Percentiles rank a stretch among this genome's conserved stretches.
Evolutionary conservation across 306 rosid genomes (phyloP).

Genomic region (Lathyrus tuberosus): DNA sequence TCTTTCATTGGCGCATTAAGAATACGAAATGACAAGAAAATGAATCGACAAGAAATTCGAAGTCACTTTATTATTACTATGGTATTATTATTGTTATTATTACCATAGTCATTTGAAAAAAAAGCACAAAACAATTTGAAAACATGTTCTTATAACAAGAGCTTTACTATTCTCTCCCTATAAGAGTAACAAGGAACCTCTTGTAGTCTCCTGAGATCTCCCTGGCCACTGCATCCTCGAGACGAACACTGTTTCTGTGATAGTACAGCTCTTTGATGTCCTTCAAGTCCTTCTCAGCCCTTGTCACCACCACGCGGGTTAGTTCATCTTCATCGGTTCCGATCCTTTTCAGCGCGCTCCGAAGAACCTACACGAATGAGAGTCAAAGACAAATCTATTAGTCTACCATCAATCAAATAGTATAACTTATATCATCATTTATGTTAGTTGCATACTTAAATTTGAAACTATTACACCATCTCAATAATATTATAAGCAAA

Average conservation of each 20-base stretch:
- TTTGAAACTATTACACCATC: too few relatives aligned
- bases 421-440: too few relatives aligned
- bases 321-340: conserved; percentile 70
- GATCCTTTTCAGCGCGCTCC: conserved; percentile 52
- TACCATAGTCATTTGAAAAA: background rate
- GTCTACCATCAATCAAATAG: too few relatives aligned
- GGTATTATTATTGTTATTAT: background rate
- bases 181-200: conserved; percentile 64
- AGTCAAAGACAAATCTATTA: too few relatives aligned
- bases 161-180: conserved; percentile 54
- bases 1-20: background rate
- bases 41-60: background rate
- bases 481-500: too few relatives aligned
- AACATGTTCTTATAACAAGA: background rate
- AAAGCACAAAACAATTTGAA: background rate
- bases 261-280: conserved; percentile 63
- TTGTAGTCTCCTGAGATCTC: conserved; percentile 72
- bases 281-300: conserved; percentile 79
- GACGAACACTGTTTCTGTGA: conserved; percentile 64
- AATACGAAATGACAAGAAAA: background rate
- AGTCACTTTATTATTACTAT: background rate
- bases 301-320: conserved; percentile 66
- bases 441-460: too few relatives aligned
- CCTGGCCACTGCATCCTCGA: conserved; percentile 62
- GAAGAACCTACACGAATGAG: conserved; percentile 31